phyloP scores from a whole-genome alignment of 2,329 filamentous ascomycete genomes.

The Ophiostoma australiae region DNA sequence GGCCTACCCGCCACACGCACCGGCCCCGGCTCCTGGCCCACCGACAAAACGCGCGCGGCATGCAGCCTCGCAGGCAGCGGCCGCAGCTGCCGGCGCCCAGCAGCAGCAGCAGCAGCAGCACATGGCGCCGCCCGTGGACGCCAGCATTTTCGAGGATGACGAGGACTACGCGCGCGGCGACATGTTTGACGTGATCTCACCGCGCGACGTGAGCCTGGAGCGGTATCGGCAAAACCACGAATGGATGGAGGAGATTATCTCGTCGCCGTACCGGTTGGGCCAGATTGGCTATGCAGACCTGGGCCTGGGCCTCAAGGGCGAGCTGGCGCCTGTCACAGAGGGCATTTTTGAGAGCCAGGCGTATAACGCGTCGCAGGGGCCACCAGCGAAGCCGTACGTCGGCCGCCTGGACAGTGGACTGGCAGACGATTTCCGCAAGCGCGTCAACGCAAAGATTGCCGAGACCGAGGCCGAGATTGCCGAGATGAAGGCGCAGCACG shows the following conservation, averaged over 20 bases:
- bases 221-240: conserved; percentile 94
- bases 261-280: conserved; percentile 77
- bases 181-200: conserved; percentile 82
- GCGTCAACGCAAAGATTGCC: conserved; percentile 66
- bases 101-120: neutral
- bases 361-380: conserved; percentile 43
- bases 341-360: conserved; percentile 71
- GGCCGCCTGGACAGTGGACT: conserved; percentile 68
- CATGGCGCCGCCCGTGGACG: conserved; percentile 23
- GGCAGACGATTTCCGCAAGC: conserved; percentile 76
- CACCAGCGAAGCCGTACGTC: conserved; percentile 55
- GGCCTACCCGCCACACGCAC: conserved; percentile 54
- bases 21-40: conserved; percentile 37
- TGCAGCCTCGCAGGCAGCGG: conserved; percentile 23
- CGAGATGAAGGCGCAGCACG: conserved; percentile 74
- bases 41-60: conserved; percentile 53
- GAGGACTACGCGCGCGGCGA: conserved; percentile 86
- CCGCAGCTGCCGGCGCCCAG: conserved; percentile 2
- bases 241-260: conserved; percentile 97
- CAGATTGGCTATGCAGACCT: conserved; percentile 86
- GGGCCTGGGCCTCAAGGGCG: conserved; percentile 77
- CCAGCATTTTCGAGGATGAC: conserved; percentile 64
- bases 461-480: conserved; percentile 77
- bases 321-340: conserved; percentile 73
- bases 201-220: conserved; percentile 78